Base-by-base conservation (phyloP, 495 filamentous ascomycete genomes). In the Penicillium herquei region DNA sequence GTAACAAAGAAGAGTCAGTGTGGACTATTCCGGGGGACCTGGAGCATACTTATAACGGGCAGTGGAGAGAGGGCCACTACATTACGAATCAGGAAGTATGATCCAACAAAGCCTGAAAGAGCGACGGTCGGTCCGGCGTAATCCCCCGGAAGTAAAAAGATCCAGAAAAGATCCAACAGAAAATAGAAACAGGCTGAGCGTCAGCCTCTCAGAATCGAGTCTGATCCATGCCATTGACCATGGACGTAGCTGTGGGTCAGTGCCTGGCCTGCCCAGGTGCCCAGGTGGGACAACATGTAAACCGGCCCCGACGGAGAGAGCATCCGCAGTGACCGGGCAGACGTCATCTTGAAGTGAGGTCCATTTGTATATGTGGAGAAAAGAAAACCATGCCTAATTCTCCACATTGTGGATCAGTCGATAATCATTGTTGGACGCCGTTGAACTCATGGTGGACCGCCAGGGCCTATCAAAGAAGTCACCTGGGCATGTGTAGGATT, bases 281-380 rank as follows among this genome's bases (percentile, higher is more conserved):
- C 21, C 21, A 26, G 21, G 21, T 26, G 21, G 21, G 47, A 54
- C 17, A 58, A 50, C 52, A 60, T 31, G 49, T 50, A 44, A 39
- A 40, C 58, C 64, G 56, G 59, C 50, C 64, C 64, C 62, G 64
- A 43, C 62, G 64, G 58, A 65, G 21, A 52, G 34, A 14, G 43
- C 34, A 46, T 62, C 51, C 64, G 53, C 31, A 42, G 34, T 40
- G 14, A 39, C 37, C 52, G n/a, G 13, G 11, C 39, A 56, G 34
- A 67, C 64, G 64, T 67, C 64, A 67, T 67, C 16, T 37, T 62
- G 40, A 57, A 45, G 17, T 48, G 52, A 57, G 43, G 12, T 57
- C 33, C 46, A 40, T 51, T 59, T 6, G 16, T 41, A n/a, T 37
- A 34, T 35, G 8, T 57, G 59, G 59, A 56, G 56, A 62, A 58